These are phyloP conservation scores for Rhizophagus sp. DNA, from an alignment of 192 early-diverging fungal species.

Conservation along the genomic window DNA sequence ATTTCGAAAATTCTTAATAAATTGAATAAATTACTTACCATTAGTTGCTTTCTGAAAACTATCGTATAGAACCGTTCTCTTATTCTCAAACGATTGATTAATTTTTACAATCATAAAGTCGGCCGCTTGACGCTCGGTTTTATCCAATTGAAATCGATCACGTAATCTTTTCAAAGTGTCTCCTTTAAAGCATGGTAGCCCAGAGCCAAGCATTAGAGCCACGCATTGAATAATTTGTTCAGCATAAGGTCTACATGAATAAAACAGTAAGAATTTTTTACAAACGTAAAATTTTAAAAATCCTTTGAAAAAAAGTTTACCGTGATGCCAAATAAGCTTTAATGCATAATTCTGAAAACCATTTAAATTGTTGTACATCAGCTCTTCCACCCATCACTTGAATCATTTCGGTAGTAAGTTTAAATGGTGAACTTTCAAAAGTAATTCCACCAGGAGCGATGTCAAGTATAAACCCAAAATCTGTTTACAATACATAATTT, in stretches of 20 bases:
- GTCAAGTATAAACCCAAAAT: constrained; percentile 98
- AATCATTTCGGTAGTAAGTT: constrained; percentile 96
- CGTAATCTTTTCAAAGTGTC: constrained; percentile 89
- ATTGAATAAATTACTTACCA: constrained; percentile 44
- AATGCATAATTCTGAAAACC: constrained; percentile 89
- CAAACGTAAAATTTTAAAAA: constrained; percentile 23
- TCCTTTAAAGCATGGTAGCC: constrained; percentile 96
- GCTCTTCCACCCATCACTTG: constrained; percentile 93
- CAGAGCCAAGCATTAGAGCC: constrained; percentile 90
- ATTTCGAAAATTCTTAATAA: not conserved
- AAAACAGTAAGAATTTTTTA: not conserved
- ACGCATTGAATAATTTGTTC: constrained; percentile 91
- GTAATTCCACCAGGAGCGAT: constrained; percentile 98
- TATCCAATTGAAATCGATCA: constrained; percentile 86
- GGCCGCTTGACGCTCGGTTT: constrained; percentile 86
- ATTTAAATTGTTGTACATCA: constrained; percentile 76
- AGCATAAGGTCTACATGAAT: constrained; percentile 72
- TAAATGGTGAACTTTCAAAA: constrained; percentile 97
- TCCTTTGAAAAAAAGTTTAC: constrained; percentile 32
- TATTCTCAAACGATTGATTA: constrained; percentile 90
- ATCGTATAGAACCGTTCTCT: constrained; percentile 80
- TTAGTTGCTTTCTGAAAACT: constrained; percentile 83
- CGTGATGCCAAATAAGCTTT: constrained; percentile 87
- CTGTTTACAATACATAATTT: constrained; percentile 38
- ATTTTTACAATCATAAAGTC: constrained; percentile 95